These are phyloP conservation scores for Aspergillaceae sp. DNA, from an alignment of 2,329 filamentous ascomycete genomes.

Conservation along the genomic window DNA sequence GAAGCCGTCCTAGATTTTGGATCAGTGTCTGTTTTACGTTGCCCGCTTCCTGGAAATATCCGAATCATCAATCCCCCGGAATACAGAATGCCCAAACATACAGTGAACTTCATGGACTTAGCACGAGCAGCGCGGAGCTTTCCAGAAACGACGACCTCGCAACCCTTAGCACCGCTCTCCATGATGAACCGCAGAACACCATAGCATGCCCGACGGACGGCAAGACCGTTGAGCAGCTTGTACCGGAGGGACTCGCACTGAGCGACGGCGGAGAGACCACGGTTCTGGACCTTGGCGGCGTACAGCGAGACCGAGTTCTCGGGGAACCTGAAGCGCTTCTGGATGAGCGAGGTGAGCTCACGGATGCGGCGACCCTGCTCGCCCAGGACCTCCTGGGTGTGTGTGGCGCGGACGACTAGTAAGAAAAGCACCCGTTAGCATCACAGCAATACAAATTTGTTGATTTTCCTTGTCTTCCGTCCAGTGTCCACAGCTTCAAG, in stretches of 20 bases:
- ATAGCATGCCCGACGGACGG: conserved; percentile 97
- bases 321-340: conserved; percentile 99
- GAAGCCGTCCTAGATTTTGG: conserved; percentile 67
- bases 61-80: background rate
- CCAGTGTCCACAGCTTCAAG: background rate
- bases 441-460: conserved; percentile 2
- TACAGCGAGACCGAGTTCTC: conserved; percentile 99
- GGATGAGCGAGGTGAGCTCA: conserved; percentile 99
- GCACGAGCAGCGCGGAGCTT: conserved; percentile 98
- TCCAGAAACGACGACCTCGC: conserved; percentile 97
- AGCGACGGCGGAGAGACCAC: conserved; percentile 97
- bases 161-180: conserved; percentile 99
- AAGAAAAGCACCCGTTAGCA: conserved; percentile 25
- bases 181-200: conserved; percentile 99
- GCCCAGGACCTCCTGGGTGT: conserved; percentile 99
- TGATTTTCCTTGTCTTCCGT: conserved; percentile 2
- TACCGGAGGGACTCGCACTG: conserved; percentile 99
- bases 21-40: background rate
- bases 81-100: conserved; percentile 33
- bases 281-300: conserved; percentile 99
- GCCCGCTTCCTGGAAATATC: background rate
- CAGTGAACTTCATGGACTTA: conserved; percentile 99
- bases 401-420: conserved; percentile 89
- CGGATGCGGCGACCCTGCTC: conserved; percentile 99
- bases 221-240: conserved; percentile 99